Percentiles rank a stretch among this genome's conserved stretches.
These are phyloP conservation scores for Boletus subparvulus DNA, from an alignment of 768 basidiomycete species.

Conservation along the genomic window DNA sequence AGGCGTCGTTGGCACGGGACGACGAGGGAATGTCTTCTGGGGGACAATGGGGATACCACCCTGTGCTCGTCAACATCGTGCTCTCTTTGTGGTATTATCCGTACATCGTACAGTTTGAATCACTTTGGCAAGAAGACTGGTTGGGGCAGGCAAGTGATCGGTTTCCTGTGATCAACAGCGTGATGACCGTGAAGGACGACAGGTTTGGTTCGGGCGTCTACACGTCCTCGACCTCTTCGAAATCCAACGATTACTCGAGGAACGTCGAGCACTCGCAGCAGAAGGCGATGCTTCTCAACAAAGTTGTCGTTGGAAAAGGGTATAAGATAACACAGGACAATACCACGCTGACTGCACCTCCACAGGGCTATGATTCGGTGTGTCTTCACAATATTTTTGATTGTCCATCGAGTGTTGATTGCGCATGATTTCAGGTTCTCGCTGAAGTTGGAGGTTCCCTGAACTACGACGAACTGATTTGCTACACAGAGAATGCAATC, in stretches of 20 bases:
- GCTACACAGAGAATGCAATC: slow-evolving; percentile 71
- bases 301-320: slow-evolving; percentile 70
- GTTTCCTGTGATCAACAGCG: not conserved
- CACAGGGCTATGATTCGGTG: slow-evolving; percentile 66
- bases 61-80: slow-evolving; percentile 54
- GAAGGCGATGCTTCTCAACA: slow-evolving; percentile 72
- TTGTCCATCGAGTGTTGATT: not conserved
- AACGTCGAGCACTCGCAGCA: slow-evolving; percentile 53
- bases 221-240: slow-evolving; percentile 77
- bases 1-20: slow-evolving; percentile 81
- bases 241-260: slow-evolving; percentile 72
- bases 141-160: slow-evolving; percentile 56
- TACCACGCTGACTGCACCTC: slow-evolving; percentile 53
- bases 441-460: slow-evolving; percentile 63
- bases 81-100: slow-evolving; percentile 62
- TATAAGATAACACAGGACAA: slow-evolving; percentile 63
- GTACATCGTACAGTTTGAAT: slow-evolving; percentile 61
- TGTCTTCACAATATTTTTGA: slow-evolving; percentile 20
- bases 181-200: slow-evolving; percentile 6
- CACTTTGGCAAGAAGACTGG: slow-evolving; percentile 69
- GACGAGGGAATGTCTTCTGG: slow-evolving; percentile 59
- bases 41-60: slow-evolving; percentile 56
- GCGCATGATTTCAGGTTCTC: slow-evolving; percentile 45
- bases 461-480: slow-evolving; percentile 71
- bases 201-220: slow-evolving; percentile 74